These are phyloP conservation scores for Fusarium sulawesiense DNA, from an alignment of 2,329 filamentous ascomycete species.

Conservation along the genomic window DNA sequence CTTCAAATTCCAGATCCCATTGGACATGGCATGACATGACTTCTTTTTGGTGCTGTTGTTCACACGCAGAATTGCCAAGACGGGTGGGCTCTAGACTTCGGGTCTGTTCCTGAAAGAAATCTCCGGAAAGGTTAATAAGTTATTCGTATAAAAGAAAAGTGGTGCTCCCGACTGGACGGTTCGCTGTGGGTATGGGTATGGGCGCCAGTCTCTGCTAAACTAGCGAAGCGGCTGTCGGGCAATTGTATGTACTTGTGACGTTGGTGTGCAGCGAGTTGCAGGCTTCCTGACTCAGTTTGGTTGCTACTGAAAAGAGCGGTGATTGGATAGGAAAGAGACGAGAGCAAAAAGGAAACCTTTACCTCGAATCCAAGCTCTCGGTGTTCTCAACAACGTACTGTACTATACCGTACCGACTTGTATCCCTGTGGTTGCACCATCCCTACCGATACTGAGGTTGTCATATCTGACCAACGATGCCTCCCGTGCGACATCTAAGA, in stretches of 20 bases:
- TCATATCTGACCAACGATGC: slow-evolving; percentile 35
- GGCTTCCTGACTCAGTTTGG: slow-evolving; percentile 21
- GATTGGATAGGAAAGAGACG: slow-evolving; percentile 19
- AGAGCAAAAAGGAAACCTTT: slow-evolving; percentile 9
- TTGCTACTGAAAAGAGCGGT: not conserved
- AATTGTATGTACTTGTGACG: slow-evolving; percentile 23
- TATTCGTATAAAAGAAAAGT: slow-evolving; percentile 32
- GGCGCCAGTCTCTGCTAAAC: slow-evolving; percentile 21
- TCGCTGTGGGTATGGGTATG: slow-evolving; percentile 42
- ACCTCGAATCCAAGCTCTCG: slow-evolving; percentile 16
- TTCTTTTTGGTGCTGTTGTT: not conserved
- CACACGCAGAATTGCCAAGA: slow-evolving; percentile 15
- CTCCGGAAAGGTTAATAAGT: slow-evolving; percentile 34
- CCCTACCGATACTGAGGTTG: slow-evolving; percentile 30
- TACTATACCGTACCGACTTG: not conserved
- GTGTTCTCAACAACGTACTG: not conserved
- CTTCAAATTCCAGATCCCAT: not conserved
- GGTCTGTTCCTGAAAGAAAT: slow-evolving; percentile 35
- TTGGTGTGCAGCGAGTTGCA: slow-evolving; percentile 20
- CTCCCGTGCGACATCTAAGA: slow-evolving; percentile 37
- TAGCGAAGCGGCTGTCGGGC: slow-evolving; percentile 32
- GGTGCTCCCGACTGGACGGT: slow-evolving; percentile 39
- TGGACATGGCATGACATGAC: not conserved
- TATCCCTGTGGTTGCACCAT: slow-evolving; percentile 13
- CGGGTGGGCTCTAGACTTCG: slow-evolving; percentile 21